Evolutionary conservation across 495 filamentous ascomycete genomes (phyloP), one percentile per base, ranked within the genome.

Genomic region (Podospora appendiculata): DNA sequence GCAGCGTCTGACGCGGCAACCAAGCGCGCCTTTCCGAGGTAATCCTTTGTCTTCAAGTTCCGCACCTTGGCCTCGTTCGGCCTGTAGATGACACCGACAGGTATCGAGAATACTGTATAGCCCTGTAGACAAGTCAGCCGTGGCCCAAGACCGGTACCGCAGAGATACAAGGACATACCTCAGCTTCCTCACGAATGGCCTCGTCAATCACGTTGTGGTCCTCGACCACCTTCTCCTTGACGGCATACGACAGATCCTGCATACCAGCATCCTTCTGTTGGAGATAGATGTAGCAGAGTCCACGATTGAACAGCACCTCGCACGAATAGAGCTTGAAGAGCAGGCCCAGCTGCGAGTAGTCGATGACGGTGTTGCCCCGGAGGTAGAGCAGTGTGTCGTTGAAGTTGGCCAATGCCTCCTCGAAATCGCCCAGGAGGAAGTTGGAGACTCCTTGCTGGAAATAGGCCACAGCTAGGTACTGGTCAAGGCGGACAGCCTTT

Each of bases 391-490:
- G 74, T 5, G 94, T 95, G 58, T 99, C 93, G 70, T 99, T 99
- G 81, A 99, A 99, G 72, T 99, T 97, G 48, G 90, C 90, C 54
- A 97, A 73, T 45, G 93, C 93, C 69, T 97, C 94, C 61, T 96
- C 91, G 65, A 96, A 99, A 66, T 99, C 94, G 50, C 90, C 91
- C 35, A 96, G 78, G 47, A 99, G 73, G 73, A 99, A 99, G 69
- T 97, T 99, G 36, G 94, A 97, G 1, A 99, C 93, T 25, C 93
- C 93, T 70, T 97, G 88, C 62, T 99, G 93, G 70, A 99, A 99
- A 66, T 96, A 99, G 32, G 93, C 94, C 46, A 99, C 89, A 44
- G 93, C 93, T 17, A 99, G 86, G 60, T 96, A 99, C 57, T 89
- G 85, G 66, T 99, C 93, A 38, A 96, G 76, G 45, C 83, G 77